Conservation (phyloP, 306 rosid species). For the Cucumis cinereus region DNA sequence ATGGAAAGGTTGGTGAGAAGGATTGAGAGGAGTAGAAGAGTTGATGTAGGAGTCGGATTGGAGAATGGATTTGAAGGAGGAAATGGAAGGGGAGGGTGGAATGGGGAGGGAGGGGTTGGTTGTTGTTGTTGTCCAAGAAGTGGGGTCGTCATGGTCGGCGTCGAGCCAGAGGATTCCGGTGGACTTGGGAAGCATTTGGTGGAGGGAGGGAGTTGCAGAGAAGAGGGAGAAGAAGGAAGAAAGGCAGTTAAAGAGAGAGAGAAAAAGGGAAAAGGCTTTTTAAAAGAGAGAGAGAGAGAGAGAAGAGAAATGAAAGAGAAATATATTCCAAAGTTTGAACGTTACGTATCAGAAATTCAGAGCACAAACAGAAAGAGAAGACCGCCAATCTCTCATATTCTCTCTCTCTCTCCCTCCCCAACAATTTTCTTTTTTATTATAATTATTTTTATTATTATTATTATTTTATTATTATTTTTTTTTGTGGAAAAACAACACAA, state of each 20-base stretch:
- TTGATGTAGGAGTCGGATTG: constrained; percentile 52
- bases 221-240: neutral
- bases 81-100: constrained; percentile 16
- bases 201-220: constrained; percentile 3
- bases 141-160: constrained; percentile 28
- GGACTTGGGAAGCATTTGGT: constrained; percentile 25
- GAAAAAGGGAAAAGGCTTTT: constrained; percentile 14
- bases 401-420: neutral
- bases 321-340: constrained; percentile 11
- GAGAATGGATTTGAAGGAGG: constrained; percentile 69
- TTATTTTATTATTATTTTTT: too few species aligned
- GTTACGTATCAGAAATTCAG: neutral
- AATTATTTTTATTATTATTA: too few species aligned
- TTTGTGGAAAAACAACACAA: too few species aligned
- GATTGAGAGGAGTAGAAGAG: constrained; percentile 16
- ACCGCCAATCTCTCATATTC: neutral
- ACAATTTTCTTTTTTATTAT: too few species aligned
- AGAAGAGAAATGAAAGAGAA: constrained; percentile 10
- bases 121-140: constrained; percentile 42
- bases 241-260: neutral
- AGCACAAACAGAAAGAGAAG: constrained; percentile 9
- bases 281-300: neutral
- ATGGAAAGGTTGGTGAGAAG: constrained; percentile 18
- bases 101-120: constrained; percentile 22
- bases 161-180: constrained; percentile 40